Evolutionary conservation across 805 yeast species (phyloP).

Genomic region (Candida maltosa): DNA sequence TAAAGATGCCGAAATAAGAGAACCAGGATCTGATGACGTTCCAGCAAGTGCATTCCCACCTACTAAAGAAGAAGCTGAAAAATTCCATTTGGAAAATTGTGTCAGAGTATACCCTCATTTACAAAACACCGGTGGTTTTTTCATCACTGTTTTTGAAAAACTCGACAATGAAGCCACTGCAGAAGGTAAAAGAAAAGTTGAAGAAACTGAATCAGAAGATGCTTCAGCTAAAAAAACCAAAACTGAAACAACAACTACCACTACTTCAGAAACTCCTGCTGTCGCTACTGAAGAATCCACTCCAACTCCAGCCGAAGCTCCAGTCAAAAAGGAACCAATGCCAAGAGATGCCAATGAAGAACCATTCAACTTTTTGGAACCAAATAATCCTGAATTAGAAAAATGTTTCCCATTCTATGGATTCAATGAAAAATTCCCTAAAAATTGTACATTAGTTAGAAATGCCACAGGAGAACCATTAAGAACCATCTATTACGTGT

Average conservation of each 20-base stretch:
- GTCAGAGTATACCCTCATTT: constrained; percentile 97
- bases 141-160: constrained; percentile 89
- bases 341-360: constrained; percentile 95
- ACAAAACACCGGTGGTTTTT: constrained; percentile 98
- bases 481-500: constrained; percentile 83
- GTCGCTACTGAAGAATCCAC: constrained; percentile 14
- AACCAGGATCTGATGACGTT: constrained; percentile 43
- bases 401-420: constrained; percentile 89
- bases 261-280: constrained; percentile 10
- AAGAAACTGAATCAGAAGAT: constrained; percentile 22
- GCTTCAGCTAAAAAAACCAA: constrained; percentile 14
- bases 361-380: constrained; percentile 80
- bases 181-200: constrained; percentile 16
- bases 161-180: constrained; percentile 28
- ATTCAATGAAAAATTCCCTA: constrained; percentile 63
- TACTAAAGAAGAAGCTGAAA: constrained; percentile 61
- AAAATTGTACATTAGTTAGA: constrained; percentile 79
- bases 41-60: constrained; percentile 78
- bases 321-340: constrained; percentile 36
- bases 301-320: constrained; percentile 11
- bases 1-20: constrained; percentile 67
- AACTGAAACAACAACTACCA: constrained; percentile 7
- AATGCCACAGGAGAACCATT: constrained; percentile 95
- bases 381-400: constrained; percentile 63
- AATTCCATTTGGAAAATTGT: constrained; percentile 69